Evolutionary conservation across 805 yeast genomes (phyloP).

Genomic region (Candida manassasensis): DNA sequence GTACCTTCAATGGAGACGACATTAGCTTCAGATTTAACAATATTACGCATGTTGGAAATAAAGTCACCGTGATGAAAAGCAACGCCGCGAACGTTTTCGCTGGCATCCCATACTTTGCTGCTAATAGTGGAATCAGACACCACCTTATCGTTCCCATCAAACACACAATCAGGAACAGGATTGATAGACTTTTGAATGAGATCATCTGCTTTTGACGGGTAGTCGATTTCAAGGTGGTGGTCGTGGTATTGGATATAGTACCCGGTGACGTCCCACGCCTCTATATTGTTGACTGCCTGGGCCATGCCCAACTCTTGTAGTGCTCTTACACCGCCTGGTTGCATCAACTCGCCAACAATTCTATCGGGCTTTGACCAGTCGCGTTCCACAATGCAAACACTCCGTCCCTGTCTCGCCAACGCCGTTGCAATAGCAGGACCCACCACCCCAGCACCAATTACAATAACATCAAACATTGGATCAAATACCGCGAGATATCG

Average conservation of each 20-base stretch:
- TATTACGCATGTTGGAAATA: slow-evolving; percentile 64
- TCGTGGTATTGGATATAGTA: slow-evolving; percentile 72
- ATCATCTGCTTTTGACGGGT: slow-evolving; percentile 56
- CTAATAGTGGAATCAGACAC: slow-evolving; percentile 44
- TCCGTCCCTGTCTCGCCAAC: slow-evolving; percentile 84
- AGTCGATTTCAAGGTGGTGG: slow-evolving; percentile 55
- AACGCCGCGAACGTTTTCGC: slow-evolving; percentile 62
- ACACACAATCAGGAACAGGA: slow-evolving; percentile 53
- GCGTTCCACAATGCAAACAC: slow-evolving; percentile 75
- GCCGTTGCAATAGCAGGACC: slow-evolving; percentile 93
- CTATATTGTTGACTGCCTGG: slow-evolving; percentile 66
- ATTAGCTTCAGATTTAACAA: slow-evolving; percentile 66
- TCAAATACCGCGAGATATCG: neutral
- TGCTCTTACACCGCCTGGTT: slow-evolving; percentile 93
- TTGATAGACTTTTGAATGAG: slow-evolving; percentile 38
- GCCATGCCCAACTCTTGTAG: slow-evolving; percentile 78
- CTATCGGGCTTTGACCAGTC: slow-evolving; percentile 93
- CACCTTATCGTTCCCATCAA: slow-evolving; percentile 54
- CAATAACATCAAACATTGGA: slow-evolving; percentile 65
- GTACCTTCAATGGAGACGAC: slow-evolving; percentile 80
- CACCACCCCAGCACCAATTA: slow-evolving; percentile 97
- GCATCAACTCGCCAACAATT: slow-evolving; percentile 95
- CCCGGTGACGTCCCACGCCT: slow-evolving; percentile 73
- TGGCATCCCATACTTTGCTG: slow-evolving; percentile 51
- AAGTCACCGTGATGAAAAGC: slow-evolving; percentile 94